A percentile compares a stretch with the other conserved stretches of the same genome.
These are phyloP conservation scores for Hypoxylon fragiforme DNA, from an alignment of 495 filamentous ascomycete genomes.

Conservation along the genomic window DNA sequence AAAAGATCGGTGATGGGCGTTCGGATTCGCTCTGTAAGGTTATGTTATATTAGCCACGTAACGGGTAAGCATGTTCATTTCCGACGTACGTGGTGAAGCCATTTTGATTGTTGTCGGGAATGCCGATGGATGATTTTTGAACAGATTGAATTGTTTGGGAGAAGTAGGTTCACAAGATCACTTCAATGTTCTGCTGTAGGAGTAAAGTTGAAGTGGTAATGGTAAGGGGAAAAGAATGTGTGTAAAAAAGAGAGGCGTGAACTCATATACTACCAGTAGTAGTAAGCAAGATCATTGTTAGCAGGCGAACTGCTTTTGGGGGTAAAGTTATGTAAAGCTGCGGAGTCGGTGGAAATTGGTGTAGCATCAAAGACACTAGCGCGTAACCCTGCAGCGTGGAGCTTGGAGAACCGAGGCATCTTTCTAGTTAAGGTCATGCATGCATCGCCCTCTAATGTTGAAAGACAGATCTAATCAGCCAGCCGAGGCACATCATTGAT, in stretches of 20 bases:
- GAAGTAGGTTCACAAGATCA: not conserved
- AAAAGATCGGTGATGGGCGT: constrained; percentile 92
- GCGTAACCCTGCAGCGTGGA: not conserved
- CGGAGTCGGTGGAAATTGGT: constrained; percentile 18
- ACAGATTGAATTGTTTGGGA: too few relatives aligned
- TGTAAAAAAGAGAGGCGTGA: too few relatives aligned
- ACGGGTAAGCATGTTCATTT: not conserved
- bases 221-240: too few relatives aligned
- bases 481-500: too few relatives aligned
- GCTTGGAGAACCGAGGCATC: constrained; percentile 32
- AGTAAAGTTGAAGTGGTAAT: too few relatives aligned
- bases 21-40: constrained; percentile 71
- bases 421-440: too few relatives aligned
- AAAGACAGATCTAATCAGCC: too few relatives aligned
- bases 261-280: too few relatives aligned
- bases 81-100: constrained; percentile 84
- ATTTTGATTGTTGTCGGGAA: constrained; percentile 51
- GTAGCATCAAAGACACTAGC: not conserved
- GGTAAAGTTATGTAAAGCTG: not conserved
- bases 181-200: not conserved
- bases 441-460: too few relatives aligned
- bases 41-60: constrained; percentile 18
- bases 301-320: not conserved
- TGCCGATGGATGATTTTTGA: not conserved
- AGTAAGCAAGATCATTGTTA: not conserved